Conservation (phyloP, 2,329 filamentous ascomycete genomes). For the Aspergillus sp. region DNA sequence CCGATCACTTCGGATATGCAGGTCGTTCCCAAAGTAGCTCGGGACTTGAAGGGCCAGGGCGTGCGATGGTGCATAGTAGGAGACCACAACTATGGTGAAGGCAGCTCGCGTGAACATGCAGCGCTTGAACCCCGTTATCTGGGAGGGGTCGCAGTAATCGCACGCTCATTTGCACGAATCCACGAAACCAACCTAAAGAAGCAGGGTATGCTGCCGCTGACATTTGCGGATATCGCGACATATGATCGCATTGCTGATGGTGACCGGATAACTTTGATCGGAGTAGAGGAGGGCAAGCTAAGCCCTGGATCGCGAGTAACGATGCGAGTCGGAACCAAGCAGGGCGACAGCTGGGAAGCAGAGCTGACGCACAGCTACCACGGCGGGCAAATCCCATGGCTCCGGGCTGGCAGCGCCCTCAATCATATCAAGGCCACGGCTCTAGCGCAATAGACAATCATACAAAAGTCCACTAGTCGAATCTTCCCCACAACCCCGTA, state of each 20-base stretch:
- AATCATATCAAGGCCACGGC: slow-evolving; percentile 31
- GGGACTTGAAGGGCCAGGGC: slow-evolving; percentile 92
- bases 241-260: slow-evolving; percentile 60
- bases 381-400: slow-evolving; percentile 32
- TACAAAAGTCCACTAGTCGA: neutral
- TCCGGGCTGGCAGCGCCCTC: slow-evolving; percentile 36
- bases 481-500: neutral
- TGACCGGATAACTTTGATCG: slow-evolving; percentile 20
- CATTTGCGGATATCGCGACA: slow-evolving; percentile 84
- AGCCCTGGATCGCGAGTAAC: slow-evolving; percentile 28
- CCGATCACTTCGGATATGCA: slow-evolving; percentile 73
- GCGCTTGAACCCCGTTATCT: slow-evolving; percentile 94
- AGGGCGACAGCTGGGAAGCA: slow-evolving; percentile 29
- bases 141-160: slow-evolving; percentile 91
- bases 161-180: slow-evolving; percentile 91
- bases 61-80: slow-evolving; percentile 94
- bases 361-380: slow-evolving; percentile 35
- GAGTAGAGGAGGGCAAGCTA: slow-evolving; percentile 24
- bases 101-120: slow-evolving; percentile 91
- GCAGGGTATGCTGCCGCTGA: slow-evolving; percentile 97
- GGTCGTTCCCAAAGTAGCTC: slow-evolving; percentile 83
- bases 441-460: neutral
- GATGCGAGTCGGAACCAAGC: slow-evolving; percentile 27
- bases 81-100: slow-evolving; percentile 98
- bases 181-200: slow-evolving; percentile 99